These are phyloP conservation scores for Diospyros lotus DNA, from an alignment of 148 eudicot genomes.

Conservation along the genomic window DNA sequence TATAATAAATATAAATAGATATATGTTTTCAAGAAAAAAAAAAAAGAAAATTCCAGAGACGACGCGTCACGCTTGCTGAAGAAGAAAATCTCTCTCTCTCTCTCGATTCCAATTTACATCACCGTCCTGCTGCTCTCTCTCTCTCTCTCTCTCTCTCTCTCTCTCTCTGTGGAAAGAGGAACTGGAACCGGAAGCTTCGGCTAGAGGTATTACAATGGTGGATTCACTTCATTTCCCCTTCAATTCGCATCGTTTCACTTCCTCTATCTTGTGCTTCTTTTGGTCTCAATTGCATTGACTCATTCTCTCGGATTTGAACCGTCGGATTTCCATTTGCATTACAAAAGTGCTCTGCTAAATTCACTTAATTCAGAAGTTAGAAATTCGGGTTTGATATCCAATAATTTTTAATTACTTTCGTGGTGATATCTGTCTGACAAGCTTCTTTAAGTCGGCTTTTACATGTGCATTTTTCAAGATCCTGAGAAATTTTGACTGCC, in stretches of 20 bases:
- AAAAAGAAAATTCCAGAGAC: too few relatives aligned
- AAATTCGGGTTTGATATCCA: too few relatives aligned
- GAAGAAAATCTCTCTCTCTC: too few relatives aligned
- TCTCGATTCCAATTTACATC: neutral
- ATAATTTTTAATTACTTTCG: neutral
- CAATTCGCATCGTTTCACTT: neutral
- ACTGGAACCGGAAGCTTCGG: neutral
- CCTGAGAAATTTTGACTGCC: neutral
- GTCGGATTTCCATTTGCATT: neutral
- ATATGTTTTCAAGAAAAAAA: too few relatives aligned
- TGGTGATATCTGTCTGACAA: neutral
- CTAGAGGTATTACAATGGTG: neutral
- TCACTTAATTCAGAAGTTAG: neutral
- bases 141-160: neutral
- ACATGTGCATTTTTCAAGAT: conserved; percentile 3
- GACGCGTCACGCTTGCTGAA: too few relatives aligned
- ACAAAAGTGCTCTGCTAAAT: neutral
- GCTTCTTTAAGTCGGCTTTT: neutral
- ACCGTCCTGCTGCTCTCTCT: neutral
- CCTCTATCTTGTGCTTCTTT: neutral
- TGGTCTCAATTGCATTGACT: neutral
- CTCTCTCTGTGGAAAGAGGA: neutral
- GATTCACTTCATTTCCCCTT: neutral
- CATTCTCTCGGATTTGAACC: neutral
- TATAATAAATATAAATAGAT: too few relatives aligned